Base-by-base conservation (phyloP, 2,329 filamentous ascomycete species). In the Paramyrothecium sp. region DNA sequence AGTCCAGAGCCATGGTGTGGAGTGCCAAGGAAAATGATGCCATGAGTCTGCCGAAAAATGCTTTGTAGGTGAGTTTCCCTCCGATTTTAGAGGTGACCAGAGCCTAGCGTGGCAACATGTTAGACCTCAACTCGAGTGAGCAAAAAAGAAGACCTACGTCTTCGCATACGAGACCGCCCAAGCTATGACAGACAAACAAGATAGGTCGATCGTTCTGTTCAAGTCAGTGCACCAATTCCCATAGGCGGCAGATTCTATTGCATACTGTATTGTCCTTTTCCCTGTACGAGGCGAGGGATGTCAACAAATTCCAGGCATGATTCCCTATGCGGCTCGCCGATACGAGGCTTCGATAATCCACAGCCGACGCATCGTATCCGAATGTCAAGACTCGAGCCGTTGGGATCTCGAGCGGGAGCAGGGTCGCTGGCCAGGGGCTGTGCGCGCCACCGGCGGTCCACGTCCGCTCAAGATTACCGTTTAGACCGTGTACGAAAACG, bases 131-230 rank as follows among this genome's bases (percentile, higher is more conserved):
- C 3, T 22, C 4, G 1, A n/a, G 1, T 30, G 26, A 30, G 26
- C 26, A 5, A 10, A 10, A 30, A 30, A 10, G 26, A 30, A 30
- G 7, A 12, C 7, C 21, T 58, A 64, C 63, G 56, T 65, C 62
- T 48, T 65, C 56, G 7, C 59, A 65, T 30, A 65, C 59, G 3
- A 64, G 34, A 8, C 62, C 62, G 0, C 62, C 62, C 1, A 64
- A 46, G 19, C 62, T 59, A 11, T 64, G 62, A 1, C 60, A 63
- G 22, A 65, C 12, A 10, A 65, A 65, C 2, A 65, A 56, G 1
- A 65, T 63, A 0, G 63, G 60, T 0, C 63, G 41, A 0, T 48
- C 44, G 12, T 54, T 10, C 62, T 63, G 21, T 1, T 1, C 0
- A 1, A 21, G 12, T 61, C 12, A 58, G 38, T n/a, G 0, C 13